phyloP scores from a whole-genome alignment of 768 basidiomycete genomes.

The Boletus subcaerulescens region DNA sequence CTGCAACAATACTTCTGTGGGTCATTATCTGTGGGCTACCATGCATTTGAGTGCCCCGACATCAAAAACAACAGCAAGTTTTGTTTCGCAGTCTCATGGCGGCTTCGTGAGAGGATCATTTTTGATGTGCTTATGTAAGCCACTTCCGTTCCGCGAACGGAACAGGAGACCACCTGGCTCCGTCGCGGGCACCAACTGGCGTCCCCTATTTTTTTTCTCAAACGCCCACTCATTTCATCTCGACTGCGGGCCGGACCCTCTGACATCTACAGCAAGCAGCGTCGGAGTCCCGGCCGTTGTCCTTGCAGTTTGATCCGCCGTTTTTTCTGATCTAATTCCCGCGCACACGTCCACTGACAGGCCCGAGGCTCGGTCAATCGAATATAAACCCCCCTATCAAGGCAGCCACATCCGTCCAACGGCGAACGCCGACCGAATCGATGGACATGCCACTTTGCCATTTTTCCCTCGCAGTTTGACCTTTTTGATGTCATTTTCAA shows the following conservation, averaged over 20 bases:
- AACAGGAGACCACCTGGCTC: too few relatives aligned
- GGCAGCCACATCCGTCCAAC: background rate
- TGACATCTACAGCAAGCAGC: conserved; percentile 9
- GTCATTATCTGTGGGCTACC: background rate
- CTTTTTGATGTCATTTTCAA: too few relatives aligned
- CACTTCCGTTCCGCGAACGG: background rate
- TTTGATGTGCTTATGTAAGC: conserved; percentile 14
- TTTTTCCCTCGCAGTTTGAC: too few relatives aligned
- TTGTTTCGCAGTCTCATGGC: background rate
- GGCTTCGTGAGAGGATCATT: conserved; percentile 2
- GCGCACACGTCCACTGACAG: too few relatives aligned
- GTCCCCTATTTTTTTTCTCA: background rate
- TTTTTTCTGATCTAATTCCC: background rate
- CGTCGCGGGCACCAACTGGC: too few relatives aligned
- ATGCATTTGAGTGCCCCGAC: background rate
- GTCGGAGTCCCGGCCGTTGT: background rate
- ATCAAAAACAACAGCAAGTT: background rate
- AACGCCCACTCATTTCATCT: background rate
- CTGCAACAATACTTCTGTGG: background rate
- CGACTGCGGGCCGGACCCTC: background rate
- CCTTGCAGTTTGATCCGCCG: too few relatives aligned
- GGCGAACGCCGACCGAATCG: background rate
- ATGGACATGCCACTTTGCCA: background rate
- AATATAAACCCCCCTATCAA: background rate
- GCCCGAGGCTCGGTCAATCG: too few relatives aligned